Conservation (phyloP, 2,329 filamentous ascomycete species). For the Phyllosticta citribraziliensis region DNA sequence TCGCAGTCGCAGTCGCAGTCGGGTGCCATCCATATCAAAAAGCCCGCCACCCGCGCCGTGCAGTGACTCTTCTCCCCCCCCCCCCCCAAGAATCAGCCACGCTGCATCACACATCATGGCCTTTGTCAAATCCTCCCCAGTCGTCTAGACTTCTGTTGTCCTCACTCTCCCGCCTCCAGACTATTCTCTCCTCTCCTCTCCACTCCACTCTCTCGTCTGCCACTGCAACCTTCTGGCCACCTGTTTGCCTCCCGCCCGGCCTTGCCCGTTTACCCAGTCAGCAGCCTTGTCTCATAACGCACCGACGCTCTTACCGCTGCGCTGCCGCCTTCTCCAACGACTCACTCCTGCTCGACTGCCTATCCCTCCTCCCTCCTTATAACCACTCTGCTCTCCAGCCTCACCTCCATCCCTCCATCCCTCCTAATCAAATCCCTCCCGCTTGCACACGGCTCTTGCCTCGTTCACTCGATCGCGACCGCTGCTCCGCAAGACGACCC, state of each 20-base stretch:
- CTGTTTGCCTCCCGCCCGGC: constrained; percentile 2
- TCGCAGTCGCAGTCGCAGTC: no score
- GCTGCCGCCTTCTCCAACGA: constrained; percentile 16
- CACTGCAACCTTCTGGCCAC: constrained; percentile 1
- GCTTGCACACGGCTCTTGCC: constrained; percentile 13
- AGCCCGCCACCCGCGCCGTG: constrained; percentile 6
- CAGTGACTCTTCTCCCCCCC: background rate
- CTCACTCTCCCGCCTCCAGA: background rate
- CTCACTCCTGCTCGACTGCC: constrained; percentile 14
- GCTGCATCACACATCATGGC: constrained; percentile 2
- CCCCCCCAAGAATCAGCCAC: background rate
- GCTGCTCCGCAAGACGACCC: constrained; percentile 14
- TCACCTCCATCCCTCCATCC: constrained; percentile 12
- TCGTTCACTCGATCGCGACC: constrained; percentile 22
- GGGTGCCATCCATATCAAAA: constrained; percentile 1
- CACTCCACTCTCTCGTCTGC: background rate
- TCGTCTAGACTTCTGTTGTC: constrained; percentile 6
- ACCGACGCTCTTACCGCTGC: constrained; percentile 8
- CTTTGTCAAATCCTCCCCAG: background rate
- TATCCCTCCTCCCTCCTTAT: constrained; percentile 14
- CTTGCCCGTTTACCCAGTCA: constrained; percentile 9
- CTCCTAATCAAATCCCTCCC: constrained; percentile 14
- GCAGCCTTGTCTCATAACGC: constrained; percentile 10
- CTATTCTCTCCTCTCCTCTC: background rate
- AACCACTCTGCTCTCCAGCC: constrained; percentile 11